These are phyloP conservation scores for Tolypocladium album DNA, from an alignment of 2,329 filamentous ascomycete genomes.

Conservation along the genomic window DNA sequence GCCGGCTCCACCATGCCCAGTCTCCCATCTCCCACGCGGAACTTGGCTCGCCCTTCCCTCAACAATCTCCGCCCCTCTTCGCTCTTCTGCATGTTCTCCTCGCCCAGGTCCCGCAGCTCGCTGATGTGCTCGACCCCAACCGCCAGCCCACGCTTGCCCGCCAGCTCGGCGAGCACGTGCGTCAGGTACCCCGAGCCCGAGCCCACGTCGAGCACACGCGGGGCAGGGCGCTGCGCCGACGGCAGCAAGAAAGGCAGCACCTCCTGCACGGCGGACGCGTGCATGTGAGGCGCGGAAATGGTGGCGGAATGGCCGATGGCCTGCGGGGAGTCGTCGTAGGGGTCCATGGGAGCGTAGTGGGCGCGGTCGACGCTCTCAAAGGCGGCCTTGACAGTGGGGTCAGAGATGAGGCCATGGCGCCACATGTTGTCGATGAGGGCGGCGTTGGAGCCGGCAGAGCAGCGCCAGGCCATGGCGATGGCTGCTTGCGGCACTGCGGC, in stretches of 20 bases:
- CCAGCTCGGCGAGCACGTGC: slow-evolving; percentile 74
- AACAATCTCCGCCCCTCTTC: slow-evolving; percentile 49
- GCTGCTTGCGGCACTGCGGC: neutral
- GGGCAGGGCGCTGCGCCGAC: slow-evolving; percentile 18
- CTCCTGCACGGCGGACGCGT: slow-evolving; percentile 41
- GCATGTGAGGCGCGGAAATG: slow-evolving; percentile 52
- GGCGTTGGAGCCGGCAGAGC: slow-evolving; percentile 62
- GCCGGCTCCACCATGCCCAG: slow-evolving; percentile 44
- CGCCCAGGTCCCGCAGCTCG: slow-evolving; percentile 50
- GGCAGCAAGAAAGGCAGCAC: slow-evolving; percentile 32
- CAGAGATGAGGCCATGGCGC: slow-evolving; percentile 61
- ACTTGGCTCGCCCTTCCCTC: slow-evolving; percentile 52
- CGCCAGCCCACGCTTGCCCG: slow-evolving; percentile 41
- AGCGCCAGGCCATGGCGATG: slow-evolving; percentile 76
- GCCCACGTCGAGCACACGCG: slow-evolving; percentile 61
- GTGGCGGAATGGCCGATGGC: slow-evolving; percentile 44
- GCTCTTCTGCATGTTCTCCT: slow-evolving; percentile 55
- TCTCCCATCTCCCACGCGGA: slow-evolving; percentile 66
- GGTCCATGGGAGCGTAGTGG: slow-evolving; percentile 60
- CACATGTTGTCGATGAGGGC: slow-evolving; percentile 72
- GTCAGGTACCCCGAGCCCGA: slow-evolving; percentile 77
- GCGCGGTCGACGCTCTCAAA: slow-evolving; percentile 84
- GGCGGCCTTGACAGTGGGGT: slow-evolving; percentile 61
- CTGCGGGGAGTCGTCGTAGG: slow-evolving; percentile 56
- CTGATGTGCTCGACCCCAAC: slow-evolving; percentile 68